Evolutionary conservation across 2,329 filamentous ascomycete genomes (phyloP).

Genomic region (Thielaviopsis ethacetica): DNA sequence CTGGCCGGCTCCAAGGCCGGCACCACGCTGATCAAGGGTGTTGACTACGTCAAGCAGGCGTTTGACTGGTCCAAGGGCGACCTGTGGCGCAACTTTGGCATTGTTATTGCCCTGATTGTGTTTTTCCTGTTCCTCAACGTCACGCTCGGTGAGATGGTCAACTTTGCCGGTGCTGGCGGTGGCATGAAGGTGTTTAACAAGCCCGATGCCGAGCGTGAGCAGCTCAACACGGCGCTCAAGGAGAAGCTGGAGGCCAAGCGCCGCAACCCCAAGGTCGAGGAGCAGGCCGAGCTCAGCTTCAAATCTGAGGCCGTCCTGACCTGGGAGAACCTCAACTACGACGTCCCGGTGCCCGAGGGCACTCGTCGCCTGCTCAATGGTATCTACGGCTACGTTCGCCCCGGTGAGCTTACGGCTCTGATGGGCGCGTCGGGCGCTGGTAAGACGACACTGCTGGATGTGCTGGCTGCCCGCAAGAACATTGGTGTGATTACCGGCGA

Average conservation of each 20-base stretch:
- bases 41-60: slow-evolving; percentile 48
- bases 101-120: slow-evolving; percentile 58
- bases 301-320: slow-evolving; percentile 55
- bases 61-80: slow-evolving; percentile 52
- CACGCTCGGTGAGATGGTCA: slow-evolving; percentile 61
- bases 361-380: slow-evolving; percentile 38
- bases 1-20: slow-evolving; percentile 55
- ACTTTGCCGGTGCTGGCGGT: slow-evolving; percentile 57
- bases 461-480: slow-evolving; percentile 46
- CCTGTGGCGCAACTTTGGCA: slow-evolving; percentile 73
- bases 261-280: slow-evolving; percentile 21
- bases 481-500: slow-evolving; percentile 43
- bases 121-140: slow-evolving; percentile 64
- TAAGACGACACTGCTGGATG: slow-evolving; percentile 73
- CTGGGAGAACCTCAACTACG: slow-evolving; percentile 74
- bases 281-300: slow-evolving; percentile 35
- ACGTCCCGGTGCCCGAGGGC: slow-evolving; percentile 43
- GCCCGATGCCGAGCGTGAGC: slow-evolving; percentile 49
- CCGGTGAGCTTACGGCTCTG: slow-evolving; percentile 60
- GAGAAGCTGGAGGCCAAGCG: slow-evolving; percentile 42
- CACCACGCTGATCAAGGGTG: slow-evolving; percentile 44
- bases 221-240: slow-evolving; percentile 45
- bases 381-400: slow-evolving; percentile 54
- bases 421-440: slow-evolving; percentile 78
- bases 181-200: slow-evolving; percentile 65